Evolutionary conservation across 225 moss, liverwort and hornwort genomes (phyloP).

Genomic region (Physcomitrellopsis africana): DNA sequence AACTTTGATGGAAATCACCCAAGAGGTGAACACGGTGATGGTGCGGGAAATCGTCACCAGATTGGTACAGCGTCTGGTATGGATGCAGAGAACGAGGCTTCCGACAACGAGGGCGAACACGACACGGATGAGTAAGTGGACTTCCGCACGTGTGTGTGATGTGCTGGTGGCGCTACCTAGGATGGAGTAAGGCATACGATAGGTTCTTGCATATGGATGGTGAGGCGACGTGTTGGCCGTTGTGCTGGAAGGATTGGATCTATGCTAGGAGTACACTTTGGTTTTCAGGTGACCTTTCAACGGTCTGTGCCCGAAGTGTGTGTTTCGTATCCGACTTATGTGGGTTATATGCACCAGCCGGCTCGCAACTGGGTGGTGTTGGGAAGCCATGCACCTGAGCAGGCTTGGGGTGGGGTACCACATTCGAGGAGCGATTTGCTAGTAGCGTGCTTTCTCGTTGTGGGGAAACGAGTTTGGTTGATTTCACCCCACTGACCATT

Average conservation of each 20-base stretch:
- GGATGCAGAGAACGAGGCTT: constrained; percentile 29
- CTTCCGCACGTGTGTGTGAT: background rate
- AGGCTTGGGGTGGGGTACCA: background rate
- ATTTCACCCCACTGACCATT: background rate
- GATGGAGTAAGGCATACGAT: background rate
- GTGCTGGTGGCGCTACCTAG: background rate
- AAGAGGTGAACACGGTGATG: constrained; percentile 44
- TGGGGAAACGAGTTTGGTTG: background rate
- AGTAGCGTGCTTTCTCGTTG: background rate
- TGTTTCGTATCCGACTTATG: too few relatives aligned
- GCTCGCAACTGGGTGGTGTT: too few relatives aligned
- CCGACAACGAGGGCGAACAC: constrained; percentile 41
- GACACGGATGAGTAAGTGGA: constrained; percentile 42
- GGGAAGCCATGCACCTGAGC: background rate
- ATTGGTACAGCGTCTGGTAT: constrained; percentile 37
- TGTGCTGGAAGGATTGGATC: background rate
- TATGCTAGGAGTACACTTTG: too few relatives aligned
- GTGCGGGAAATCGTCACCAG: constrained; percentile 37
- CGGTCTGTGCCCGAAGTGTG: too few relatives aligned
- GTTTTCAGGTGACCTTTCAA: too few relatives aligned
- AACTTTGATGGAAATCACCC: constrained; percentile 49
- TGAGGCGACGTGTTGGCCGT: background rate
- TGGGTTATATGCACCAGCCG: too few relatives aligned
- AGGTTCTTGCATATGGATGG: background rate
- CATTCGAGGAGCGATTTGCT: constrained; percentile 2